Evolutionary conservation across 164 flowering plant genomes (phyloP).

Genomic region (Vitis labrusca): DNA sequence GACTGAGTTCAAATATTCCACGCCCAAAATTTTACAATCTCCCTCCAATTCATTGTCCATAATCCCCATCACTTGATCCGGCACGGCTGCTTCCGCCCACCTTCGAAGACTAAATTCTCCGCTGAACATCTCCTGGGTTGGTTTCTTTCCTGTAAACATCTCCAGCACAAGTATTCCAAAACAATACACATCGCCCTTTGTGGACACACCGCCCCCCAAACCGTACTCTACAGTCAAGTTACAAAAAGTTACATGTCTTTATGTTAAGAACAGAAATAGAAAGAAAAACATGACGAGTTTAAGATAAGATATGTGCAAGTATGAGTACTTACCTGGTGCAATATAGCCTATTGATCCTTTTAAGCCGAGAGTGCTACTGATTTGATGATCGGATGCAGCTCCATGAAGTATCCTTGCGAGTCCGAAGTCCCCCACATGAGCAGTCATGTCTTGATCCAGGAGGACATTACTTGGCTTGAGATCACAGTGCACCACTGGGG

Average conservation of each 20-base stretch:
- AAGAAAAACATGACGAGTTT: too few relatives aligned
- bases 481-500: conserved; percentile 24
- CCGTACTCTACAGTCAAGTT: conserved; percentile 26
- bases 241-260: too few relatives aligned
- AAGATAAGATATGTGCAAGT: too few relatives aligned
- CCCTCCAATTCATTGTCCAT: neutral
- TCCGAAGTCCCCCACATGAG: conserved; percentile 34
- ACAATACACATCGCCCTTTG: neutral
- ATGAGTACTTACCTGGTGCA: conserved; percentile 28
- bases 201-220: conserved; percentile 15
- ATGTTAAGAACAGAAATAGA: too few relatives aligned
- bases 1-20: conserved; percentile 3
- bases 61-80: conserved; percentile 7
- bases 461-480: conserved; percentile 12
- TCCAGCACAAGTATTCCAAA: conserved; percentile 31
- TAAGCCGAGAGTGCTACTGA: conserved; percentile 14
- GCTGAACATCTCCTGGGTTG: conserved; percentile 17
- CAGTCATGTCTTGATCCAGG: conserved; percentile 27
- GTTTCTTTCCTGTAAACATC: conserved; percentile 21
- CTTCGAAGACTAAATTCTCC: conserved; percentile 11
- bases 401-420: conserved; percentile 22
- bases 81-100: conserved; percentile 7
- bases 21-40: neutral
- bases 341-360: conserved; percentile 35
- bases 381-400: neutral